A percentile compares a stretch with the other conserved stretches of the same genome.
These are phyloP conservation scores for Paraconiothyrium sp. DNA, from an alignment of 2,329 filamentous ascomycete species.

Conservation along the genomic window DNA sequence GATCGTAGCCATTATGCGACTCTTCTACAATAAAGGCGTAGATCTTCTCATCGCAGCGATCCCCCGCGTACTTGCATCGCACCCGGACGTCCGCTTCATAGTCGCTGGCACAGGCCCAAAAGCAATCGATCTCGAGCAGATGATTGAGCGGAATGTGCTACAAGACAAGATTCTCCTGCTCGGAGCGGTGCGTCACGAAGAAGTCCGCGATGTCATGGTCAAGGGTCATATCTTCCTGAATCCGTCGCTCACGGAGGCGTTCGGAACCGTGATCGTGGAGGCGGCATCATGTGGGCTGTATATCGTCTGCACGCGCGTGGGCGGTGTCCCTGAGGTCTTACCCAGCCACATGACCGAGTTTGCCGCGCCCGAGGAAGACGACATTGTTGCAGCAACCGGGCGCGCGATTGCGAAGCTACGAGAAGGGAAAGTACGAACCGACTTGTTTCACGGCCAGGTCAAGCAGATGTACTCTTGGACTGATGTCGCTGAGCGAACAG, in stretches of 20 bases:
- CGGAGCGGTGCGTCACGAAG: conserved; percentile 91
- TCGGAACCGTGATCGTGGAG: conserved; percentile 97
- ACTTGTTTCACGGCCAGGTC: conserved; percentile 95
- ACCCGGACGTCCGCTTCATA: conserved; percentile 95
- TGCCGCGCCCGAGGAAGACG: conserved; percentile 95
- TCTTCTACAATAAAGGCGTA: conserved; percentile 99
- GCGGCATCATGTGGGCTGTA: conserved; percentile 95
- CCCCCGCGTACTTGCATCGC: conserved; percentile 85
- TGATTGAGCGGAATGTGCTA: conserved; percentile 93
- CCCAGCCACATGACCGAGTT: conserved; percentile 98
- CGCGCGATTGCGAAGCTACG: conserved; percentile 87
- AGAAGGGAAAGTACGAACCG: conserved; percentile 86
- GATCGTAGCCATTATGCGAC: conserved; percentile 94
- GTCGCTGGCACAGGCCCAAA: conserved; percentile 96
- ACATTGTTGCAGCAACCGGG: conserved; percentile 87
- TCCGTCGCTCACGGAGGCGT: conserved; percentile 93
- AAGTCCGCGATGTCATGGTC: conserved; percentile 97
- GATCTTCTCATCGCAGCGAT: conserved; percentile 97
- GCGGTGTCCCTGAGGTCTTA: conserved; percentile 95
- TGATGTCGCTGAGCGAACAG: conserved; percentile 91
- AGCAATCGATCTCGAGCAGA: conserved; percentile 96
- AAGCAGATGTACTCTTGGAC: conserved; percentile 99
- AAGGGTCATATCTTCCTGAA: conserved; percentile 96
- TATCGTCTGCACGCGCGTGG: conserved; percentile 95
- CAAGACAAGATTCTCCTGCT: conserved; percentile 94